phyloP scores from a whole-genome alignment of 2,329 filamentous ascomycete genomes.

The Sclerotinia nivalis region DNA sequence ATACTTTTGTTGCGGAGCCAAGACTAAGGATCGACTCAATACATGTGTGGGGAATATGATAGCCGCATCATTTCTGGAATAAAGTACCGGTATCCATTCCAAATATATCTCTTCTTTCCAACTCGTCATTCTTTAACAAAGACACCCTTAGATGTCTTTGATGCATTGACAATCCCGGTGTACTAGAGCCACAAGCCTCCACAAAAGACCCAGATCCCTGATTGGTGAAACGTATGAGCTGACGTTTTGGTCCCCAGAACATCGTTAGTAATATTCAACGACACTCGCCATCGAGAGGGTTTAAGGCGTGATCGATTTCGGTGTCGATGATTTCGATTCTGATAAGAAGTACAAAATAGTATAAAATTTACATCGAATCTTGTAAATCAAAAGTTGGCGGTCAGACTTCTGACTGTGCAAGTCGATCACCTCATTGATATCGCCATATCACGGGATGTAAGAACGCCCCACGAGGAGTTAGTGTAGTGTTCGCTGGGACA shows the following conservation, averaged over 20 bases:
- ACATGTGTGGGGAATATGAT: neutral
- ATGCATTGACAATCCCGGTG: neutral
- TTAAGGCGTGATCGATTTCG: slow-evolving; percentile 13
- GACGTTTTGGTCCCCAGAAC: slow-evolving; percentile 9
- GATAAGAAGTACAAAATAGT: slow-evolving; percentile 6
- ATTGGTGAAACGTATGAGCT: slow-evolving; percentile 11
- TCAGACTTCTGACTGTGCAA: slow-evolving; percentile 8
- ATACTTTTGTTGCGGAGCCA: neutral
- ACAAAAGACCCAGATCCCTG: neutral
- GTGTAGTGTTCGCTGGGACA: neutral
- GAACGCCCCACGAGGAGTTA: neutral
- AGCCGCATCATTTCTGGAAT: neutral
- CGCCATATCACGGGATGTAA: slow-evolving; percentile 15
- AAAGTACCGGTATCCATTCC: neutral
- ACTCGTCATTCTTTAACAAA: neutral
- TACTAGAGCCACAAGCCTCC: slow-evolving; percentile 2
- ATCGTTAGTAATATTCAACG: neutral
- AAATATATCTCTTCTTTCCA: neutral
- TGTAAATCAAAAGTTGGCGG: neutral
- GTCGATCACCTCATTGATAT: slow-evolving; percentile 18
- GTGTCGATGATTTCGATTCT: neutral
- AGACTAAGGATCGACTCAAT: neutral
- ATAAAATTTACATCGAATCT: neutral
- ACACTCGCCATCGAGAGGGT: slow-evolving; percentile 14
- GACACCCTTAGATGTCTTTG: neutral